A percentile compares a stretch with the other conserved stretches of the same genome.
phyloP scores from a whole-genome alignment of 768 basidiomycete species.

The Russula sp. region DNA sequence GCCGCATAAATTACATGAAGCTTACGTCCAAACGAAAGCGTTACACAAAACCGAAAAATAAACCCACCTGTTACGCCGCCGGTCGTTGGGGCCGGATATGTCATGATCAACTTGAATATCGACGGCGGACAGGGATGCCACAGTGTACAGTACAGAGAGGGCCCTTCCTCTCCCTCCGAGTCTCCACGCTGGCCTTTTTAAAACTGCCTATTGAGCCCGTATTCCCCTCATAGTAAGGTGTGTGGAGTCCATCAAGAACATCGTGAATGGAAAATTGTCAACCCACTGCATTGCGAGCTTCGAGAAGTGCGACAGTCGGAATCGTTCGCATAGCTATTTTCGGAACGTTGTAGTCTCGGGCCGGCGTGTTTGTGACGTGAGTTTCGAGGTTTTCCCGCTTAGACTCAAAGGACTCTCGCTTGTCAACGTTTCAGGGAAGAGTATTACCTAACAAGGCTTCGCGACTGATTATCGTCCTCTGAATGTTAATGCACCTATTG shows the following conservation, averaged over 20 bases:
- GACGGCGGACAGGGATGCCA: too few species aligned
- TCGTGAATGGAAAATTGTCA: too few species aligned
- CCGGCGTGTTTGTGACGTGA: too few species aligned
- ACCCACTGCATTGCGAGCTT: background rate
- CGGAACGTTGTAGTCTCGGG: background rate
- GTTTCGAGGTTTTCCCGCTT: too few species aligned
- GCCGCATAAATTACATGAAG: background rate
- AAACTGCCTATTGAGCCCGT: background rate
- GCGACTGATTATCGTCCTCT: too few species aligned
- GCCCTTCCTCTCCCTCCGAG: background rate
- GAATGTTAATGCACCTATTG: too few species aligned
- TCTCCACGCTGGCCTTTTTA: background rate
- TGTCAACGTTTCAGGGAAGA: too few species aligned
- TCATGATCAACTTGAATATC: too few species aligned
- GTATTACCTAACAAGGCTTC: too few species aligned
- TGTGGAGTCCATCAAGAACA: background rate
- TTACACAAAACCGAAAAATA: background rate
- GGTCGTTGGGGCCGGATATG: background rate
- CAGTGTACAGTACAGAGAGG: too few species aligned
- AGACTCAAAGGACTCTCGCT: too few species aligned
- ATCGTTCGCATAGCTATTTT: background rate
- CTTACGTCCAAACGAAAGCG: background rate
- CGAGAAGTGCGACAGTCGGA: background rate
- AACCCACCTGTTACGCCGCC: conserved; percentile 3
- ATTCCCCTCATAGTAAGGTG: background rate